Percentiles rank a stretch among this genome's conserved stretches.
phyloP scores from a whole-genome alignment of 306 rosid species.

The Prunus kanzakura region DNA sequence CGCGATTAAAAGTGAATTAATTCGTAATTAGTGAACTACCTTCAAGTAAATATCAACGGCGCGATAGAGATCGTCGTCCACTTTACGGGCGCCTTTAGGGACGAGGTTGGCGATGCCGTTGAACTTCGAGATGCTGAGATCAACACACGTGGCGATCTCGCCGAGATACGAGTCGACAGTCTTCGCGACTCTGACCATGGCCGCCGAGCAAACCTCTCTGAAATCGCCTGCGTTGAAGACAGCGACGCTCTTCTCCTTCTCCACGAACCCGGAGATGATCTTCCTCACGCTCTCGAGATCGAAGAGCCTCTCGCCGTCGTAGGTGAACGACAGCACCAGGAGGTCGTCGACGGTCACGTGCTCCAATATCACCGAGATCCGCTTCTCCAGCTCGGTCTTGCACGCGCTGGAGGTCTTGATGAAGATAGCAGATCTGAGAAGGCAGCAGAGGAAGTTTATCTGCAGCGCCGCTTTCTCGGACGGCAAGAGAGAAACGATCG shows the following conservation, averaged over 20 bases:
- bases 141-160: conserved; percentile 54
- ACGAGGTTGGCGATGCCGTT: conserved; percentile 61
- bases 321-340: conserved; percentile 58
- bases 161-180: conserved; percentile 53
- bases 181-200: conserved; percentile 59
- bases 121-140: conserved; percentile 66
- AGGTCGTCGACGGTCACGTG: conserved; percentile 77
- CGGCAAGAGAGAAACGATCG: conserved; percentile 63
- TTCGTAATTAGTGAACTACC: conserved; percentile 29
- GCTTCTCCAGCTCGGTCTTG: conserved; percentile 69
- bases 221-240: conserved; percentile 53
- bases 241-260: conserved; percentile 64
- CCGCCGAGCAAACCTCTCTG: conserved; percentile 47
- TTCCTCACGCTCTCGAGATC: conserved; percentile 75
- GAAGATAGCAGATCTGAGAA: conserved; percentile 72
- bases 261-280: conserved; percentile 58
- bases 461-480: conserved; percentile 71
- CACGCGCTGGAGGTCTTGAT: conserved; percentile 49
- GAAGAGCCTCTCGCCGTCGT: conserved; percentile 77
- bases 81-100: conserved; percentile 60
- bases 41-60: conserved; percentile 76
- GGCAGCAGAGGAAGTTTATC: conserved; percentile 80
- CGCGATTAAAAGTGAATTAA: background rate
- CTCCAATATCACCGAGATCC: conserved; percentile 56
- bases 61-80: conserved; percentile 78